phyloP scores from a whole-genome alignment of 805 yeast genomes.

The Tetrapisispora namnaoensis region DNA sequence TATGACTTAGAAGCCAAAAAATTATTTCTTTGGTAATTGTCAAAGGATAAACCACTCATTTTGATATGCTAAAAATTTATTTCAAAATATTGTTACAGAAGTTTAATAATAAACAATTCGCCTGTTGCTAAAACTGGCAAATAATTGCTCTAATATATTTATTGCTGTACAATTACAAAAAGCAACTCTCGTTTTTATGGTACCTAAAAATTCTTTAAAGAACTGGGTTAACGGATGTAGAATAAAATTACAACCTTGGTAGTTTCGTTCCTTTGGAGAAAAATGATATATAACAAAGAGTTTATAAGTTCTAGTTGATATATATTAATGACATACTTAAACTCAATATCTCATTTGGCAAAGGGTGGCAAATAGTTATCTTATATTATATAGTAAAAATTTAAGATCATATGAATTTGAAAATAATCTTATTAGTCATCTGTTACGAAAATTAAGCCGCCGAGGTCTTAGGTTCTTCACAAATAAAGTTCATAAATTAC shows the following conservation, averaged over 20 bases:
- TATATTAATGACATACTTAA: no score
- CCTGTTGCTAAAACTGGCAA: background rate
- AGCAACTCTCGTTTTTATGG: no score
- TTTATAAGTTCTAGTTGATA: no score
- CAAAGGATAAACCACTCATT: conserved; percentile 90
- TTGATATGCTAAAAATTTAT: conserved; percentile 3
- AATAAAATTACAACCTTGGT: no score
- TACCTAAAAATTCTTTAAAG: no score
- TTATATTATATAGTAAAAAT: background rate
- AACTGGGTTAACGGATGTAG: no score
- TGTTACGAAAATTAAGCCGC: background rate
- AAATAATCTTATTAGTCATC: background rate
- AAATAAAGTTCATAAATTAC: background rate
- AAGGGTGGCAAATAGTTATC: conserved; percentile 3
- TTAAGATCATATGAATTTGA: background rate
- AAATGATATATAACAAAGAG: no score
- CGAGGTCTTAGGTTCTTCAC: background rate
- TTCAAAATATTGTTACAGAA: no score
- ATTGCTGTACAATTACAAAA: no score
- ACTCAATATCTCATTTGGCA: background rate
- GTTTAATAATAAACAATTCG: background rate
- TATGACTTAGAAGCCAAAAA: conserved; percentile 58
- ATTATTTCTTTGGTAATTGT: conserved; percentile 84
- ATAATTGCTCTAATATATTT: no score
- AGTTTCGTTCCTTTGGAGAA: no score